These are phyloP conservation scores for Aphanomyces cochlioides DNA, from an alignment of 352 stramenopile species.

Conservation along the genomic window DNA sequence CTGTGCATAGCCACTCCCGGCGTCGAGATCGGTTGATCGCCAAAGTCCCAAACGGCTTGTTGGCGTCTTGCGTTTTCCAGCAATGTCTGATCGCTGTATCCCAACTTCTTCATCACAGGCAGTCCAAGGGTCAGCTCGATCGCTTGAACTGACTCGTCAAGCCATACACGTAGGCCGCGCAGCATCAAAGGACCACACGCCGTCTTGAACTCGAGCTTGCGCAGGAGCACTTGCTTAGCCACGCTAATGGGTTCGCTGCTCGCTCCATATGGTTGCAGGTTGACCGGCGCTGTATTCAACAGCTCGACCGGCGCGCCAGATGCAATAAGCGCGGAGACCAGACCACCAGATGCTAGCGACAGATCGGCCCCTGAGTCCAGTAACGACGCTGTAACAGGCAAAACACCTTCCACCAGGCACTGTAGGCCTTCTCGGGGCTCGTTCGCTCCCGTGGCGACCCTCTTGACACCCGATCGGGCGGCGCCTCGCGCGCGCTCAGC, in stretches of 20 bases:
- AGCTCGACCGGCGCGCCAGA: background rate
- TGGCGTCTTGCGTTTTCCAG: background rate
- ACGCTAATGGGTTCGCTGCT: no score
- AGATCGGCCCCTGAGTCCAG: no score
- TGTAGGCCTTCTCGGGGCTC: no score
- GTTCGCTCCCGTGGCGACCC: no score
- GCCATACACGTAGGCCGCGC: background rate
- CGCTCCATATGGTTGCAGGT: background rate
- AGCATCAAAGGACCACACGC: background rate
- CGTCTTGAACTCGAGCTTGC: slow-evolving; percentile 1
- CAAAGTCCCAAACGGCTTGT: slow-evolving; percentile 4
- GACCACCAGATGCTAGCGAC: no score
- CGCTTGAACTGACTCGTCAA: background rate
- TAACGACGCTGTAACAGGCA: no score
- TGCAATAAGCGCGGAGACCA: no score
- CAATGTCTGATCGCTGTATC: slow-evolving; percentile 2
- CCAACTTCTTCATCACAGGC: background rate
- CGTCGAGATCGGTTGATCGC: background rate
- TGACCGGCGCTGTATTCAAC: background rate
- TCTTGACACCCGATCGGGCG: no score
- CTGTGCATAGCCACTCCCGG: background rate
- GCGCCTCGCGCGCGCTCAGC: no score
- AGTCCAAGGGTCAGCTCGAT: background rate
- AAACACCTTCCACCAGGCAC: no score
- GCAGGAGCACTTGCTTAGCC: background rate